Evolutionary conservation across 73 alveolate species (phyloP), one percentile per base, ranked within the genome.

Genomic region (Paramecium primaurelia): DNA sequence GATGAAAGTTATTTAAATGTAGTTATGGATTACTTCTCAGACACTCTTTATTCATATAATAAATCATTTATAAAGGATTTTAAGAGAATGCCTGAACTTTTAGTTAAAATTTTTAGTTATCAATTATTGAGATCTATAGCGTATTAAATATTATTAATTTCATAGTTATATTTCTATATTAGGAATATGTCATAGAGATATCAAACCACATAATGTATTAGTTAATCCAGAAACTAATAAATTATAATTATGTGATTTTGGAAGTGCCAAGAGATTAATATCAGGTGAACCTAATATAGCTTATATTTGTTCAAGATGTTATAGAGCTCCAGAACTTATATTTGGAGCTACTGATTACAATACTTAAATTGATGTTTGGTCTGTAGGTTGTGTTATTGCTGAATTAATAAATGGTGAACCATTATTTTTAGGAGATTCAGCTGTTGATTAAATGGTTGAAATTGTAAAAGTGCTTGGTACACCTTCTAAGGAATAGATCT

Each of bases 261-360:
- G 99, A 26, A 30, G 93, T 40, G 98, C 99, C 12, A 96, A 96
- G 77, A 51, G 77, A 80, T 71, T 95, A 11, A 80, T 92, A 1
- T 49, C n/a, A 36, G 97, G 97, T 1, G 98, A 95, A 83, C 91
- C 97, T 10, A 95, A 95, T 84, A 95, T 95, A 18, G 86, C 97
- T 28, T 95, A 95, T 49, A 96, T 95, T 25, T 92, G 97, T 85
- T 92, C 97, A 25, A 91, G 98, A 92, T 96, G 94, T 86, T 96
- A 96, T 73, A 86, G 98, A 80, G 98, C 98, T 7, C 98, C 98
- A 7, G 98, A 96, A 68, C 86, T 96, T 64, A 96, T 96, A 58
- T 92, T 96, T 83, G 97, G 95, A 93, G 95, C 93, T 11, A 92
- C 97, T 58, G 94, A 95, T 83, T 96, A 96, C 84, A 86, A 88